Evolutionary conservation across 495 filamentous ascomycete species (phyloP).

Genomic region (Aeminium ludgeri): DNA sequence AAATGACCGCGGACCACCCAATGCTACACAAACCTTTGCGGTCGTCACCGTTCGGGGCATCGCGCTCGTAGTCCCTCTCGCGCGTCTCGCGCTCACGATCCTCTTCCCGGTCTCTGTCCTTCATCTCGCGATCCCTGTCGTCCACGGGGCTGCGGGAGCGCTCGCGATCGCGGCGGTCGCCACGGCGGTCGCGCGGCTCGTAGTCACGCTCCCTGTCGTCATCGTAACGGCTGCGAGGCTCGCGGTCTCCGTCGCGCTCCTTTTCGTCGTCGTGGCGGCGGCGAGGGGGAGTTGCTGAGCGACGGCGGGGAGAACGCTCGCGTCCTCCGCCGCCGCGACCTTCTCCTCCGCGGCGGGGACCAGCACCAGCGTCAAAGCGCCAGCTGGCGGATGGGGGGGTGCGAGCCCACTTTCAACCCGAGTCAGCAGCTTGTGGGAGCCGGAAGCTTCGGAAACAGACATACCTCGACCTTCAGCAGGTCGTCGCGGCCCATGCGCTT

Average conservation of each 20-base stretch:
- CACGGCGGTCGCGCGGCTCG: constrained; percentile 25
- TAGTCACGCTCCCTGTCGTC: constrained; percentile 44
- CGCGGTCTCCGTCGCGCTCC: constrained; percentile 46
- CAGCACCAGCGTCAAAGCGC: constrained; percentile 68
- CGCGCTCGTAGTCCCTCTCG: constrained; percentile 36
- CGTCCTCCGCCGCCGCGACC: constrained; percentile 39
- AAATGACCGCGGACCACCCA: constrained; percentile 33
- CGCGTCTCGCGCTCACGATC: constrained; percentile 28
- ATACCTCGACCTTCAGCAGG: constrained; percentile 91
- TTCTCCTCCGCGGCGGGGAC: constrained; percentile 30
- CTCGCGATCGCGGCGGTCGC: constrained; percentile 41
- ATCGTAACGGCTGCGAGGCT: constrained; percentile 51
- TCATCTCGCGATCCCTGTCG: constrained; percentile 36
- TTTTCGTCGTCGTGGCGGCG: constrained; percentile 79
- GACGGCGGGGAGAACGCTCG: constrained; percentile 61
- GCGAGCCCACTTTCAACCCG: constrained; percentile 65
- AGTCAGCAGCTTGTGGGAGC: constrained; percentile 6
- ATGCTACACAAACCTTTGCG: constrained; percentile 55
- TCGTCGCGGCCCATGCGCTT: constrained; percentile 96
- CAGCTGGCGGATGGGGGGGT: constrained; percentile 96
- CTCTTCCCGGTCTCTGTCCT: constrained; percentile 36
- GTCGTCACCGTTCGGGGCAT: constrained; percentile 64
- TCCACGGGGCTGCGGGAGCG: constrained; percentile 34
- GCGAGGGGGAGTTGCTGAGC: constrained; percentile 53
- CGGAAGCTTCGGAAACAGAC: constrained; percentile 9